Evolutionary conservation across 495 filamentous ascomycete genomes (phyloP), one percentile per base, ranked within the genome.

Genomic region (Durotheca rogersii): DNA sequence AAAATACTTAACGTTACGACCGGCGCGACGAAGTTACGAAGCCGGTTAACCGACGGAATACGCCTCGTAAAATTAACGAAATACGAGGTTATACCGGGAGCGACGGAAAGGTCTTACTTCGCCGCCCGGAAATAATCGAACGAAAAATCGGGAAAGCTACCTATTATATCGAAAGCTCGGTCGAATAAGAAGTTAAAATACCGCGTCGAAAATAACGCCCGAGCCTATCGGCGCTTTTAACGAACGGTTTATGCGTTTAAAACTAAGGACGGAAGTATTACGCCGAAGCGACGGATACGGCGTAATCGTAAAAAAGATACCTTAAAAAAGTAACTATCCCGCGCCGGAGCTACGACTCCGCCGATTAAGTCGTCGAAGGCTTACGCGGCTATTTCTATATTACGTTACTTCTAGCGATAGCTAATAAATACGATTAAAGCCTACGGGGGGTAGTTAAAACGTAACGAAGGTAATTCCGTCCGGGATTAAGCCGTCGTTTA

Each of bases 131-230:
- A n/a, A n/a, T 17, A 43, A 15, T 43, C 25, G 25, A 43, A 43
- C 31, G 41, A 32, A 17, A 43, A 30, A 9, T 32, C 12, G 25
- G n/a, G 14, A 43, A 17, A 43, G 41, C 41, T 32, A 18, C 41
- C 25, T 32, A 43, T 30, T 17, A 25, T 23, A 30, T 43, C 6
- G 25, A 43, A 43, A 30, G 25, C 41, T 4, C 41, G 41, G 41
- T 43, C 33, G 19, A 43, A 43, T n/a, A 43, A 43, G 15, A 17
- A 6, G 20, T 31, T 43, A 15, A 30, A 43, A 32, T 43, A 30
- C 41, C 19, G 41, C 41, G 33, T 17, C 25, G 25, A 43, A n/a
- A 43, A 43, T 15, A 43, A n/a, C 7, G 23, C 27, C 25, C 25
- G 25, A 11, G 41, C 41, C 14, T 18, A 17, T 32, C 33, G 25